Evolutionary conservation across 768 basidiomycete genomes (phyloP), one percentile per base, ranked within the genome.

Genomic region (Suillus subalutaceus): DNA sequence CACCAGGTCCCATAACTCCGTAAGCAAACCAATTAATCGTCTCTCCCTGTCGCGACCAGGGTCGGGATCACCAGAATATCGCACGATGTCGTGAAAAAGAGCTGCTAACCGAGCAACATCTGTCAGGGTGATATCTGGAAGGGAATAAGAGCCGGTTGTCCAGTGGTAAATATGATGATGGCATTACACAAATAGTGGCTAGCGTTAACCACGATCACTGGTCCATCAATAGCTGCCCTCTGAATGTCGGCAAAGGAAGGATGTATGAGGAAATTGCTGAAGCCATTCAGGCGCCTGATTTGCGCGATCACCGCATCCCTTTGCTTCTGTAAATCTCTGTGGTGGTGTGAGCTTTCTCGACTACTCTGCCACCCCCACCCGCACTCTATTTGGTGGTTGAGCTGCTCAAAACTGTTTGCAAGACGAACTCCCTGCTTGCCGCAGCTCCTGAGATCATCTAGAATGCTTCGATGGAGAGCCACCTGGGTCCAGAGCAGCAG

Each of bases 181-280:
- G 71, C 72, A 48, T 72, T 70, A 15, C 70, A 71, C 12, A 69
- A 70, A 62, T 69, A 38, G 38, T 56, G 41, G 32, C 72, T 74
- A 12, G 70, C 73, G 50, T 78, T 79, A 32, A 79, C 68, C 55
- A 80, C 71, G 48, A 79, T 72, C 20, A 79, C 70, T 3, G 79
- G 77, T 43, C 78, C 78, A 40, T 65, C 69, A 7, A 6, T 30
- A 16, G 71, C 72, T 16, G 71, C 75, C 1, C 5, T 37, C 20
- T 55, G 68, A 6, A 76, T 65, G 53, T 72, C 69, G 6, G 68
- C 30, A 38, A 66, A 75, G 1, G 73, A 73, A 16, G 67, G 56
- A 2, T 72, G 69, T 7, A 65, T 53, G 10, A 78, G 63, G 57
- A 77, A 74, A 57, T 63, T 50, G 16, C 1, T 18, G 41, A 75